phyloP scores from a whole-genome alignment of 2,329 filamentous ascomycete species.

The Xylaria sp. region DNA sequence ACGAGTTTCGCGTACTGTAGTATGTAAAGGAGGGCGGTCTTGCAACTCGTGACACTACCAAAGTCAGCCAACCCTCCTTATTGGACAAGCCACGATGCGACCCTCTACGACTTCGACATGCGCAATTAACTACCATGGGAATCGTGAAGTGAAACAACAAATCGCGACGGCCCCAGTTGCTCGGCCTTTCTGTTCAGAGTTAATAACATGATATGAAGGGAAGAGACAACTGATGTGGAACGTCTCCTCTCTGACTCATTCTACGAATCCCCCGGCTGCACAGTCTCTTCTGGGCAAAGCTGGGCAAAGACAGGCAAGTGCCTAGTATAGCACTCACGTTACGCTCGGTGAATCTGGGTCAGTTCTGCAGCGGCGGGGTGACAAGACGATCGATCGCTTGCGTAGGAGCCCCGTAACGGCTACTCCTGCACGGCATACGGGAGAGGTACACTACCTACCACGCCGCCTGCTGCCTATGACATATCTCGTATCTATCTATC shows the following conservation, averaged over 20 bases:
- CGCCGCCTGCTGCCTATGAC: not conserved
- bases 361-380: constrained; percentile 8
- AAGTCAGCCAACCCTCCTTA: constrained; percentile 31
- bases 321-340: not conserved
- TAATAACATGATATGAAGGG: not conserved
- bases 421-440: not conserved
- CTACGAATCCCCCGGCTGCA: not conserved
- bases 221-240: constrained; percentile 1
- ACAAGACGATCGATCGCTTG: constrained; percentile 16
- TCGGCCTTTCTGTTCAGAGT: constrained; percentile 10
- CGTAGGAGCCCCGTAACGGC: constrained; percentile 21
- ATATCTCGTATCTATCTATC: not conserved
- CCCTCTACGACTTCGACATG: constrained; percentile 18
- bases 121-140: constrained; percentile 23
- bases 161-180: constrained; percentile 15
- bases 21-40: constrained; percentile 26
- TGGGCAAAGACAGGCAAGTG: too few relatives aligned
- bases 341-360: constrained; percentile 2
- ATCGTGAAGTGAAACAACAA: constrained; percentile 22
- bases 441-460: not conserved
- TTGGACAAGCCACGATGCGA: constrained; percentile 33
- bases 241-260: constrained; percentile 15
- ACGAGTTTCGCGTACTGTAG: constrained; percentile 25
- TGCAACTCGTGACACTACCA: constrained; percentile 32
- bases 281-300: not conserved